Evolutionary conservation across 805 yeast genomes (phyloP).

Genomic region (Cyberlindnera maritima): DNA sequence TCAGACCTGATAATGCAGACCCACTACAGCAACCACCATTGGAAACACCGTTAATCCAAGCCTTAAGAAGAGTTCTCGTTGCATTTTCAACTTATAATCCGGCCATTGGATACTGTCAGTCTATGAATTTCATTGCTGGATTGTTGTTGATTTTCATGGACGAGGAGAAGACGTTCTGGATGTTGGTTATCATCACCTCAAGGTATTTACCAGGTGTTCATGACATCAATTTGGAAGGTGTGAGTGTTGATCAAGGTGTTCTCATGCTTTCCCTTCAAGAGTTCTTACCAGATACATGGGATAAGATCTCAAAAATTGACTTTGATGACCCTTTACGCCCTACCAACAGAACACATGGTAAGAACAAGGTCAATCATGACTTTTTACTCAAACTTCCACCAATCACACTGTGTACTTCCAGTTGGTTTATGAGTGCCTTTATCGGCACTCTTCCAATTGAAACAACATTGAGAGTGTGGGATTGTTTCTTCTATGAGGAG

Average conservation of each 20-base stretch:
- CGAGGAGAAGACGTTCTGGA: slow-evolving; percentile 93
- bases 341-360: slow-evolving; percentile 14
- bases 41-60: slow-evolving; percentile 65
- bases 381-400: slow-evolving; percentile 82
- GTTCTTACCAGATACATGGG: slow-evolving; percentile 81
- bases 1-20: slow-evolving; percentile 42
- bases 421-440: slow-evolving; percentile 98
- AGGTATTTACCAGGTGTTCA: slow-evolving; percentile 88
- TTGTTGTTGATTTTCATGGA: slow-evolving; percentile 77
- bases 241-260: slow-evolving; percentile 92
- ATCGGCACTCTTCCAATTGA: slow-evolving; percentile 90
- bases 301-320: slow-evolving; percentile 35
- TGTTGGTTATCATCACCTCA: slow-evolving; percentile 88
- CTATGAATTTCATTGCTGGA: slow-evolving; percentile 90
- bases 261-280: slow-evolving; percentile 83
- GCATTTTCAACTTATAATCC: slow-evolving; percentile 88
- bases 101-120: slow-evolving; percentile 92
- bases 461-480: slow-evolving; percentile 88
- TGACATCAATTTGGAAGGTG: slow-evolving; percentile 87
- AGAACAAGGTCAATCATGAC: slow-evolving; percentile 31
- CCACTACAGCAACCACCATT: slow-evolving; percentile 16
- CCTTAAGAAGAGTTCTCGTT: slow-evolving; percentile 75
- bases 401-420: slow-evolving; percentile 86
- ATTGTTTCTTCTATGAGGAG: slow-evolving; percentile 89
- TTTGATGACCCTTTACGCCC: slow-evolving; percentile 34